phyloP scores from a whole-genome alignment of 352 stramenopile genomes.

The Phytophthora foliorum region DNA sequence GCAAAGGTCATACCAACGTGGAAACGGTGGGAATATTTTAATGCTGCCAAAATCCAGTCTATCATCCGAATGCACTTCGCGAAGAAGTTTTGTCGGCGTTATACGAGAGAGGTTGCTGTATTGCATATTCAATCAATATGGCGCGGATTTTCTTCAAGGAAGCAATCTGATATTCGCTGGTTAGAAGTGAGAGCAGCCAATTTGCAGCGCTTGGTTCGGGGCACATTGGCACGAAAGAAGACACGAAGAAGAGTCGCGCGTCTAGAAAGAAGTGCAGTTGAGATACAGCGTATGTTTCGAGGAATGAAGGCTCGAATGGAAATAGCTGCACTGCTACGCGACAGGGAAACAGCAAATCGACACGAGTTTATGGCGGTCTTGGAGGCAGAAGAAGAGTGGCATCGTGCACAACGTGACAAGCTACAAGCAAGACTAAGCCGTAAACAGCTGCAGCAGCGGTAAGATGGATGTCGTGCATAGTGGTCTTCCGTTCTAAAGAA shows the following conservation, averaged over 20 bases:
- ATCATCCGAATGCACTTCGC: slow-evolving; percentile 64
- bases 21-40: slow-evolving; percentile 68
- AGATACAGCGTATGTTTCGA: slow-evolving; percentile 81
- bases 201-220: slow-evolving; percentile 67
- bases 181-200: slow-evolving; percentile 51
- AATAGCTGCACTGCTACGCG: slow-evolving; percentile 51
- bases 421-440: slow-evolving; percentile 58
- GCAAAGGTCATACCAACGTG: slow-evolving; percentile 56
- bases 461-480: slow-evolving; percentile 11
- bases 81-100: slow-evolving; percentile 14
- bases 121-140: slow-evolving; percentile 75
- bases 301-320: slow-evolving; percentile 54
- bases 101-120: slow-evolving; percentile 43
- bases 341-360: slow-evolving; percentile 72
- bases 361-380: slow-evolving; percentile 76
- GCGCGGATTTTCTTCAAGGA: slow-evolving; percentile 57
- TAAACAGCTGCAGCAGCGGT: slow-evolving; percentile 66
- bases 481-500: background rate
- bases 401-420: slow-evolving; percentile 68
- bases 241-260: slow-evolving; percentile 23
- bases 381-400: slow-evolving; percentile 78
- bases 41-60: slow-evolving; percentile 69
- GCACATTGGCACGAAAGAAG: slow-evolving; percentile 54
- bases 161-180: slow-evolving; percentile 63
- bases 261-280: slow-evolving; percentile 39